Base-by-base conservation (phyloP, 768 basidiomycete species). In the Sistotremastrum suecicum region DNA sequence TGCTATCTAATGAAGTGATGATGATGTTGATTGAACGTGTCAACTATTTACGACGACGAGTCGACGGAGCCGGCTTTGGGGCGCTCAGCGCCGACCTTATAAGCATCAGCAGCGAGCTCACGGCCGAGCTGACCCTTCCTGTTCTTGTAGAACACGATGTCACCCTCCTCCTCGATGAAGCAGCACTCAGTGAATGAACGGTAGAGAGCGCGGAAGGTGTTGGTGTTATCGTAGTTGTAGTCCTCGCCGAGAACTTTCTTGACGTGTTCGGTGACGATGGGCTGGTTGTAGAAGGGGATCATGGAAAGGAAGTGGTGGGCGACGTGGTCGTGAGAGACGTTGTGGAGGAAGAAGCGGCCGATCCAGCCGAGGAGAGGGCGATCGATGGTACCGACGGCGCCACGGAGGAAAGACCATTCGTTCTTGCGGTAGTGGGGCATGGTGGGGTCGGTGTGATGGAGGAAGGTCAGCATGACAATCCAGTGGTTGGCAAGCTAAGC, bases 381-480 rank as follows among this genome's bases (percentile, higher is more conserved):
- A 33, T 51, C 50, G 38, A 51, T 43, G 10, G 50, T 51, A 2
- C 42, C 30, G 5, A 45, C 30, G 5, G 50, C 42, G 20, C 50
- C 50, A 31, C 50, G 47, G 12, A 44, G 38, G 35, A 35, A 51
- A 5, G 50, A 43, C 54, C 54, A 56, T 34, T 35, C 48, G 8
- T 29, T 12, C 7, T 34, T 36, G 34, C 56, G 53, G 38, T 58
- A 58, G 39, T 52, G 51, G 5, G 56, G 56, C 2, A 58, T 49
- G 5, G 56, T 58, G 9, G 56, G 56, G 42, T 58, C 56, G 34
- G 52, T 50, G 31, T 58, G 56, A 32, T 58, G 56, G 8, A 58
- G 53, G 32, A 54, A 58, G 7, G 56, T 58, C 46, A 58, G 50
- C 48, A 49, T 58, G 32, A 58, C 55, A 43, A 58, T 54, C 56